Percentiles rank a stretch among this genome's conserved stretches.
phyloP scores from a whole-genome alignment of 495 filamentous ascomycete species.

The Penicillium bovifimosum region DNA sequence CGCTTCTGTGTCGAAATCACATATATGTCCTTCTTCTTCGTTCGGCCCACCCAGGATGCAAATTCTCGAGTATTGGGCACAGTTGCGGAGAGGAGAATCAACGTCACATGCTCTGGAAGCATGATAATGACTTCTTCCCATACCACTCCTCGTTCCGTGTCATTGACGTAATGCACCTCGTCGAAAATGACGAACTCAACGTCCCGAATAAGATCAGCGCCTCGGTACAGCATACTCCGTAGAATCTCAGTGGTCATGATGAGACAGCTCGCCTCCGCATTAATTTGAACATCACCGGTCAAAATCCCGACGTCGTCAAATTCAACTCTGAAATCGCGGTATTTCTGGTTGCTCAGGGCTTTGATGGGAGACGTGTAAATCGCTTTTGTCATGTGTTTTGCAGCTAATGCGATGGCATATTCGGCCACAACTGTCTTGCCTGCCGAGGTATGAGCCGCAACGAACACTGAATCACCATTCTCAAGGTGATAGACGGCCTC shows the following conservation, averaged over 20 bases:
- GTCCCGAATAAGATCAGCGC: constrained; percentile 91
- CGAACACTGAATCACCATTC: constrained; percentile 94
- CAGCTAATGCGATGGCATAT: constrained; percentile 92
- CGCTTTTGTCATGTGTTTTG: constrained; percentile 97
- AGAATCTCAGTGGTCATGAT: constrained; percentile 99
- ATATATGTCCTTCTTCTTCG: constrained; percentile 98
- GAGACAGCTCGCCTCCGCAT: constrained; percentile 93
- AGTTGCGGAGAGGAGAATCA: constrained; percentile 92
- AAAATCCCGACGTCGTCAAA: constrained; percentile 97
- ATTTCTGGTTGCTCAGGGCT: constrained; percentile 97
- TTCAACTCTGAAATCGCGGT: constrained; percentile 80
- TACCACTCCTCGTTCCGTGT: constrained; percentile 92
- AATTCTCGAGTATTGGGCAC: constrained; percentile 98
- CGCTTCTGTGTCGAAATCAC: constrained; percentile 96
- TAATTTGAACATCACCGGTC: constrained; percentile 97
- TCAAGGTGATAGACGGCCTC: constrained; percentile 97
- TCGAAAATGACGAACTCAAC: constrained; percentile 99
- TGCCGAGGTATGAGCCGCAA: constrained; percentile 97
- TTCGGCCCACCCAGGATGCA: constrained; percentile 95
- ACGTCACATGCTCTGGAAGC: constrained; percentile 92
- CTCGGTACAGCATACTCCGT: constrained; percentile 95
- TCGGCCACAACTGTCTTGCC: constrained; percentile 98
- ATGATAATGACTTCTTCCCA: constrained; percentile 99
- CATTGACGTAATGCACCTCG: constrained; percentile 98
- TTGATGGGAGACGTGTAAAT: constrained; percentile 99